phyloP scores from a whole-genome alignment of 129 eudicot genomes.

The Calendula officinalis region DNA sequence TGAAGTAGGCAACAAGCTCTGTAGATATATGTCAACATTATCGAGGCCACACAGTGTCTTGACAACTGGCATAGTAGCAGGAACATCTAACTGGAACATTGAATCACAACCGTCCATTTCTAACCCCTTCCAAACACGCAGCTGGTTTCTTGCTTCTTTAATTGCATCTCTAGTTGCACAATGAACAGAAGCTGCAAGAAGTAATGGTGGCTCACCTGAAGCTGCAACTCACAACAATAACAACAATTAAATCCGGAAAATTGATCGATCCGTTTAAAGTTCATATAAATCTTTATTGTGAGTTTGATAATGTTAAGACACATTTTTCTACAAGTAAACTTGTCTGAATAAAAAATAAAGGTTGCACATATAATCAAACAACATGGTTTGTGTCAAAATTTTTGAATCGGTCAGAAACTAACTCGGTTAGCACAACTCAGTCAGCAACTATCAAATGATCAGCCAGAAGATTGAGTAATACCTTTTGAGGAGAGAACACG shows the following conservation, averaged over 20 bases:
- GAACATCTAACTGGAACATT: conserved; percentile 67
- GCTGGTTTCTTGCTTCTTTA: conserved; percentile 72
- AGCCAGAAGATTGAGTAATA: conserved; percentile 5
- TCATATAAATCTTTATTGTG: no score
- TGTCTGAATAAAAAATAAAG: no score
- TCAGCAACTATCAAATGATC: no score
- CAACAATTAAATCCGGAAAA: not conserved
- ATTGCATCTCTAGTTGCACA: conserved; percentile 93
- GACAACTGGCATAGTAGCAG: conserved; percentile 91
- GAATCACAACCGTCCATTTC: conserved; percentile 35
- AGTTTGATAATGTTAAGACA: no score
- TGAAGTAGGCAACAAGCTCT: conserved; percentile 34
- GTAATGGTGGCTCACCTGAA: conserved; percentile 92
- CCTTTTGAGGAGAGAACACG: conserved; percentile 96
- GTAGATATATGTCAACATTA: conserved; percentile 57
- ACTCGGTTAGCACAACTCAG: no score
- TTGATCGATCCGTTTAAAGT: not conserved
- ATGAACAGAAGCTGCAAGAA: conserved; percentile 79
- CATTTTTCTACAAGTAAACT: no score
- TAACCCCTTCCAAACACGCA: conserved; percentile 53
- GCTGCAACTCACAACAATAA: conserved; percentile 46
- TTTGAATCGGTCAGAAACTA: no score
- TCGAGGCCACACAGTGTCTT: conserved; percentile 78
- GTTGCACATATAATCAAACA: no score
- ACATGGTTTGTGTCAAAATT: no score